A percentile compares a stretch with the other conserved stretches of the same genome.
phyloP scores from a whole-genome alignment of 768 basidiomycete species.

The Boletus rufocinnamomeus region DNA sequence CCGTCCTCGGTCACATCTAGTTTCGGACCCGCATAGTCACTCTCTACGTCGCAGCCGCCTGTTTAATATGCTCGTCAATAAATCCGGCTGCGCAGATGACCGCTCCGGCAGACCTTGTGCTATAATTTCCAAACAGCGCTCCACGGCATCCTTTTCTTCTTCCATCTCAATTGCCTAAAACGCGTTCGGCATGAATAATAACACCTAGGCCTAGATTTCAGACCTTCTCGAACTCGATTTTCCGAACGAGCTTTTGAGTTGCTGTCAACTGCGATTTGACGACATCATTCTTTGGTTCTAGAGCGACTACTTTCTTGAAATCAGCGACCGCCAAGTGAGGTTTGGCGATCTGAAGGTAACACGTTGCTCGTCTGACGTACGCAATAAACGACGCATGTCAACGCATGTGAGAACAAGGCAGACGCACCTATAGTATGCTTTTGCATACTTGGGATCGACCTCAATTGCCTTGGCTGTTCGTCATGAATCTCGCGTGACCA shows the following conservation, averaged over 20 bases:
- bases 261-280: slow-evolving; percentile 79
- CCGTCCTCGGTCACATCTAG: slow-evolving; percentile 60
- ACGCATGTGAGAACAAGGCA: not conserved
- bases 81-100: not conserved
- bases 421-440: slow-evolving; percentile 80
- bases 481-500: slow-evolving; percentile 20
- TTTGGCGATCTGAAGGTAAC: slow-evolving; percentile 87
- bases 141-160: slow-evolving; percentile 79
- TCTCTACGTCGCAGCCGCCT: slow-evolving; percentile 83
- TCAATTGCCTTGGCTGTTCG: slow-evolving; percentile 76
- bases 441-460: slow-evolving; percentile 86
- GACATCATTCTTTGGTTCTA: slow-evolving; percentile 86
- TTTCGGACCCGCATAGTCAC: slow-evolving; percentile 71
- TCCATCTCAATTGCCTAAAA: slow-evolving; percentile 87
- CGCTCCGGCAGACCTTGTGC: slow-evolving; percentile 55
- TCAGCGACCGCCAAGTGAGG: slow-evolving; percentile 85
- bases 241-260: slow-evolving; percentile 88
- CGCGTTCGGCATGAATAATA: slow-evolving; percentile 4
- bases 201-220: slow-evolving; percentile 4
- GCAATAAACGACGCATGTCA: not conserved
- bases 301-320: slow-evolving; percentile 76
- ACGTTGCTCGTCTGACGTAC: slow-evolving; percentile 72
- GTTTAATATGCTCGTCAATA: slow-evolving; percentile 8
- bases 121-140: slow-evolving; percentile 78
- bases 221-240: slow-evolving; percentile 92